Conservation (phyloP, 768 basidiomycete genomes). For the Pholiota conissans region DNA sequence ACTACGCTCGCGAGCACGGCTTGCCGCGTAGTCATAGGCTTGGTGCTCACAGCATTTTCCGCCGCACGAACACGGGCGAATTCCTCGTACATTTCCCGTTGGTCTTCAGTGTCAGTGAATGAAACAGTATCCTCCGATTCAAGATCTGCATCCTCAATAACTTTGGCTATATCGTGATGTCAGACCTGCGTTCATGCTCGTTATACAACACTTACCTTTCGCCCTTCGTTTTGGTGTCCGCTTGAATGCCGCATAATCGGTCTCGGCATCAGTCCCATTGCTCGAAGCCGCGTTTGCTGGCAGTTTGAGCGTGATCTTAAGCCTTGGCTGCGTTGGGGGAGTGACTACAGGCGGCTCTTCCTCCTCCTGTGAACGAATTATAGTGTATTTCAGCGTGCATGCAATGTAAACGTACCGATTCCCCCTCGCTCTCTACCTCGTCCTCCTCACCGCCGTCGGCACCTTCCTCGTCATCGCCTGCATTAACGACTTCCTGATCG, state of each 20-base stretch:
- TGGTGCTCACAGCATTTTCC: constrained; percentile 20
- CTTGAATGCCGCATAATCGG: constrained; percentile 31
- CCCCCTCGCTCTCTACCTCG: constrained; percentile 17
- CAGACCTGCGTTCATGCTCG: neutral
- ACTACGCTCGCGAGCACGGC: constrained; percentile 72
- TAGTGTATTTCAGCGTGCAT: neutral
- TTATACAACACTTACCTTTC: constrained; percentile 14
- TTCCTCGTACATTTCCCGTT: too few species aligned
- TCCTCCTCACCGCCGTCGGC: constrained; percentile 37
- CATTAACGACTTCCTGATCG: constrained; percentile 38
- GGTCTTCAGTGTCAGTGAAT: constrained; percentile 29
- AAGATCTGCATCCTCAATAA: constrained; percentile 27
- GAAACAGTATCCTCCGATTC: constrained; percentile 40
- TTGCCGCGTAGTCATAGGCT: constrained; percentile 59
- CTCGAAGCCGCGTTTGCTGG: constrained; percentile 37
- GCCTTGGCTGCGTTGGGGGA: constrained; percentile 38
- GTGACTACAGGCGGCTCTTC: constrained; percentile 19
- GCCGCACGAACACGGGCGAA: too few species aligned
- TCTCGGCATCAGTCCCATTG: constrained; percentile 27
- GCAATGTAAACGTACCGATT: neutral
- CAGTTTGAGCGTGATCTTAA: constrained; percentile 65
- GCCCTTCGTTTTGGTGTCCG: constrained; percentile 24
- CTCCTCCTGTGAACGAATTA: constrained; percentile 16
- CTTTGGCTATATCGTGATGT: constrained; percentile 12
- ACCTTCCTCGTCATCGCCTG: constrained; percentile 27